Base-by-base conservation (phyloP, 2,329 filamentous ascomycete genomes). In the Nemania diffusa region DNA sequence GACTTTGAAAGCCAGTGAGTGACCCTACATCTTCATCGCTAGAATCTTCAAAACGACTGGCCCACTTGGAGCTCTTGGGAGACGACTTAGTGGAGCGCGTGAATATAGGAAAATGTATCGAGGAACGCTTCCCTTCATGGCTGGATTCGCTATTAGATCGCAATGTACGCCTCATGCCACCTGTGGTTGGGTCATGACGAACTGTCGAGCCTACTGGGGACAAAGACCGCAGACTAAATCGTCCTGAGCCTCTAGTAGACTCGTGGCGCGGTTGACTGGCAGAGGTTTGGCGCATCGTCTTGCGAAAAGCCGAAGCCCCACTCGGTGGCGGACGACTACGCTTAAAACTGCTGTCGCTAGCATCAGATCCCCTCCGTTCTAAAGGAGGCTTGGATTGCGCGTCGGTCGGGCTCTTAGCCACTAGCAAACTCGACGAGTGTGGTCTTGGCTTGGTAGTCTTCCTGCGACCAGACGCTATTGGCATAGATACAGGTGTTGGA, bases 331-430 rank as follows among this genome's bases (percentile, higher is more conserved):
- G 80, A 68, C 87, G 85, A 50, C 83, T 79, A 29, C 92, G 90
- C 75, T 88, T 91, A 81, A 97, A 97, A 77, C 93, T 97, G 79
- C 92, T 97, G 51, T 92, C 90, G 73, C 91, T 93, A 29, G 87
- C 90, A 71, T 89, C 88, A 0, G 90, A 92, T 20, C 81, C 83
- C 9, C 82, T 85, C 1, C 90, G 85, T 64, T 82, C 80, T 8
- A 88, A 78, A 5, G 74, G 72, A 13, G 83, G 74, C 50, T 70
- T 69, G 13, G 44, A 34, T 24, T 65, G 62, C 15, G 52, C 69
- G 9, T 64, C 62, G 22, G 63, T 15, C n/a, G 64, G 61, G 37
- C 53, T 71, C 32, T 27, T 57, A 17, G 71, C 32, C 51, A 57
- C 37, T 46, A 64, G 57, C 22, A 57, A 50, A 29, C 59, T 42